Conservation (phyloP, 148 eudicot species). For the Cornus florida region DNA sequence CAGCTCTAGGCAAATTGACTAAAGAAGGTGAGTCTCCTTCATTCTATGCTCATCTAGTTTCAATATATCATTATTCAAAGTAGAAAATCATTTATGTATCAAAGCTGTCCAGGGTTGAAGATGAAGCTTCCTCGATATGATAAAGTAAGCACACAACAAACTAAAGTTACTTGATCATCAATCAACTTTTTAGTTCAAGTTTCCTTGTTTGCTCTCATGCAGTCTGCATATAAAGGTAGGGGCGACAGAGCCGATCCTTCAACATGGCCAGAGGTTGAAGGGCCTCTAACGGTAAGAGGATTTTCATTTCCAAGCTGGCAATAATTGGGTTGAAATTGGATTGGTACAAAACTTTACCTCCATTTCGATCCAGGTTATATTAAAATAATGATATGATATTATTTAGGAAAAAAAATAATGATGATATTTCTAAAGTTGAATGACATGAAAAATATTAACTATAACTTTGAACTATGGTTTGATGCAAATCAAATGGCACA, state of each 20-base stretch:
- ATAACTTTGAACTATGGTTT: too few species aligned
- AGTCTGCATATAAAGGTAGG: constrained; percentile 92
- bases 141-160: constrained; percentile 56
- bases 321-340: neutral
- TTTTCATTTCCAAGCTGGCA: constrained; percentile 9
- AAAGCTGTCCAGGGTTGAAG: constrained; percentile 62
- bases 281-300: constrained; percentile 74
- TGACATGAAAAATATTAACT: too few species aligned
- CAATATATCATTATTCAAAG: neutral
- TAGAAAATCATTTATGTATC: neutral
- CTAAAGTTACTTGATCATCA: constrained; percentile 13
- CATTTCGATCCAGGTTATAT: too few species aligned
- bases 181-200: neutral
- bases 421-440: too few species aligned
- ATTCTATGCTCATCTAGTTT: neutral
- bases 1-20: constrained; percentile 70
- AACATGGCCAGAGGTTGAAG: constrained; percentile 95
- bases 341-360: neutral
- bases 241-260: constrained; percentile 92
- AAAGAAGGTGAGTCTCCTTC: constrained; percentile 63
- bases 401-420: too few species aligned
- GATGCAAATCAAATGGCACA: too few species aligned
- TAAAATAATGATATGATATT: too few species aligned
- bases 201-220: constrained; percentile 28
- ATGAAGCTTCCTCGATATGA: constrained; percentile 92